Base-by-base conservation (phyloP, 208 protist genomes). In the Leishmania gerbilli region DNA sequence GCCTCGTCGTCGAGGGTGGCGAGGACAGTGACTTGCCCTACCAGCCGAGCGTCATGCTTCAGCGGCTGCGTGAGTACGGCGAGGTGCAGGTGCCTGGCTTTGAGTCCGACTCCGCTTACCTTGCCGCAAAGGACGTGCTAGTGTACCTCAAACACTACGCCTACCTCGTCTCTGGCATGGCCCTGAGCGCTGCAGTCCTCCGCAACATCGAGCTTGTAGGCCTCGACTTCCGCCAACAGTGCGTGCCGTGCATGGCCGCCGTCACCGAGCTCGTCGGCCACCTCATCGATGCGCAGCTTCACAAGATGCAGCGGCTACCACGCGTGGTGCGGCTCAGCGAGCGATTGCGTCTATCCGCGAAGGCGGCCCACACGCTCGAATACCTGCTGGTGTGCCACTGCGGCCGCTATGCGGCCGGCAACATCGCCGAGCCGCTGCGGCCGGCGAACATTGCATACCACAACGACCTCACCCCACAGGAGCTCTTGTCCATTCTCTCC, bases 351-450 rank as follows among this genome's bases (percentile, higher is more conserved):
- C 84, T 98, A 19, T 78, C 87, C 34, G 37, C 77, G 24, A 89
- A 93, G 65, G 92, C 96, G 49, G 47, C 80, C 7, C 21, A 74
- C 1, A 92, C 90, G 40, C 79, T 98, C 2, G 90, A 86, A 31
- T 98, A 94, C 76, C 40, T 97, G 13, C 88, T 96, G 31, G 60
- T 98, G 9, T 95, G 89, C 81, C 93, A 98, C 81, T 90, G 89
- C 77, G 93, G 91, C 27, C 68, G 86, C n/a, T 79, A 84, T 53
- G 75, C 92, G 15, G 79, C 80, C 0, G 42, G 71, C 31, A 62
- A 53, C 27, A 81, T 86, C 15, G 74, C 64, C 21, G 81, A 75
- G 19, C 60, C 84, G 21, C 83, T 92, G 37, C 84, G 79, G 11
- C 92, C 92, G n/a, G 76, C 83, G 31, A 82, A 69, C 34, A 71